Conservation (phyloP, 2,329 filamentous ascomycete genomes). For the Botrytis porri region DNA sequence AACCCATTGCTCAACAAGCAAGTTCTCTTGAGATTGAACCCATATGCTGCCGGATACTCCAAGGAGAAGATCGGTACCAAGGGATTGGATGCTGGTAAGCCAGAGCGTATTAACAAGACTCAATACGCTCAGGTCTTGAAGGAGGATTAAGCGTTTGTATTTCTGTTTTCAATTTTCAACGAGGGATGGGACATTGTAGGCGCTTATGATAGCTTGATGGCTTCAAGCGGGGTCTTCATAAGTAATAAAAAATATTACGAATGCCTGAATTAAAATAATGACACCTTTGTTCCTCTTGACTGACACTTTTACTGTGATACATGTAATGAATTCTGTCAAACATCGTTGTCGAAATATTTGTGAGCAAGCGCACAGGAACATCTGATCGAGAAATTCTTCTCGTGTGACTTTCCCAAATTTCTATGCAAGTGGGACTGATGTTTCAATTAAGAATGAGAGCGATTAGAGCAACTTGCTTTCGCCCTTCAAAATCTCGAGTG, state of each 20-base stretch:
- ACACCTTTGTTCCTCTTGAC: constrained; percentile 1
- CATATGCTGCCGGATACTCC: constrained; percentile 87
- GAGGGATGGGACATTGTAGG: constrained; percentile 22
- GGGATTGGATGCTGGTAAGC: constrained; percentile 62
- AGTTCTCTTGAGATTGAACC: constrained; percentile 97
- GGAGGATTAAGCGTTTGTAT: constrained; percentile 46
- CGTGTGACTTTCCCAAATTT: neutral
- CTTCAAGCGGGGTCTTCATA: constrained; percentile 16
- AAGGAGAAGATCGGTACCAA: constrained; percentile 79
- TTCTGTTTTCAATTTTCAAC: constrained; percentile 24
- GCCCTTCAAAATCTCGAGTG: neutral
- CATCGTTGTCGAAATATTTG: neutral
- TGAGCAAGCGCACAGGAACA: neutral
- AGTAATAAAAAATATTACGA: constrained; percentile 20
- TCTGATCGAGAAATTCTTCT: neutral
- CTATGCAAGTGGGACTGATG: neutral
- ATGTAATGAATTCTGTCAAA: neutral
- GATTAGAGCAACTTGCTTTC: neutral
- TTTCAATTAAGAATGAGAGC: neutral
- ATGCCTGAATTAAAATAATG: constrained; percentile 13
- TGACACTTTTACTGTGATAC: neutral
- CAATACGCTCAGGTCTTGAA: constrained; percentile 44
- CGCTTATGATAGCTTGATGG: constrained; percentile 19
- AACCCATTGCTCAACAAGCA: constrained; percentile 99
- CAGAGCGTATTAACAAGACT: constrained; percentile 40